These are phyloP conservation scores for Fomitopsis betulina DNA, from an alignment of 1,284 basidiomycete species.

Conservation along the genomic window DNA sequence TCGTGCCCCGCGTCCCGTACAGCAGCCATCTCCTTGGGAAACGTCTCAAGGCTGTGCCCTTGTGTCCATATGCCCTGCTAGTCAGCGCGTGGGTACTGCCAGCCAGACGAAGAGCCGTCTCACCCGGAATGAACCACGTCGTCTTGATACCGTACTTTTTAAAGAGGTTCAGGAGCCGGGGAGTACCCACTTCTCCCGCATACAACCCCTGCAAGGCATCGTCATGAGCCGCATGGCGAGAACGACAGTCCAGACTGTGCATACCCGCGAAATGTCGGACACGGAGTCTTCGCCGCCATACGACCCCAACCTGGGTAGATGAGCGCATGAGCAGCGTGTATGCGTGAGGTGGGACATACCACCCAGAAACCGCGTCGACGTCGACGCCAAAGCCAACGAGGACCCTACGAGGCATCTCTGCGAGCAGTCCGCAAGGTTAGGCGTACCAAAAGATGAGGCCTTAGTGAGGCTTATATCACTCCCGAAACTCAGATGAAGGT, in stretches of 20 bases:
- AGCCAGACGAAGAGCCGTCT: background rate
- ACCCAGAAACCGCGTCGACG: constrained; percentile 31
- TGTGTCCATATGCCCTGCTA: background rate
- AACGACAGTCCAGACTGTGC: constrained; percentile 2
- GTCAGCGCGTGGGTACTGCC: too few relatives aligned
- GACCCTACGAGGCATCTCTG: constrained; percentile 24
- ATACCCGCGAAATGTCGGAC: constrained; percentile 56
- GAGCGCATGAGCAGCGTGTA: background rate
- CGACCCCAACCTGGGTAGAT: constrained; percentile 52
- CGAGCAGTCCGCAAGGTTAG: background rate
- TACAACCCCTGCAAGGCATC: constrained; percentile 48
- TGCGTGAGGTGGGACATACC: constrained; percentile 9
- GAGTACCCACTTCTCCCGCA: constrained; percentile 70
- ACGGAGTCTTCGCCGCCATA: constrained; percentile 69
- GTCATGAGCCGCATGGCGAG: background rate
- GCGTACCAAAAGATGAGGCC: background rate
- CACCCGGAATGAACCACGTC: constrained; percentile 72
- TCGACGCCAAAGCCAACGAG: constrained; percentile 32
- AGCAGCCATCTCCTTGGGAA: constrained; percentile 60
- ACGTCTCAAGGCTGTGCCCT: constrained; percentile 70
- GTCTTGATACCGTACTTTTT: constrained; percentile 67
- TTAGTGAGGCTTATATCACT: background rate
- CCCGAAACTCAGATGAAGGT: background rate
- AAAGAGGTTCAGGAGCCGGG: constrained; percentile 67
- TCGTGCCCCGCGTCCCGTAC: constrained; percentile 72